Conservation (phyloP, 768 basidiomycete species). For the Sporobolomyces pararoseus region DNA sequence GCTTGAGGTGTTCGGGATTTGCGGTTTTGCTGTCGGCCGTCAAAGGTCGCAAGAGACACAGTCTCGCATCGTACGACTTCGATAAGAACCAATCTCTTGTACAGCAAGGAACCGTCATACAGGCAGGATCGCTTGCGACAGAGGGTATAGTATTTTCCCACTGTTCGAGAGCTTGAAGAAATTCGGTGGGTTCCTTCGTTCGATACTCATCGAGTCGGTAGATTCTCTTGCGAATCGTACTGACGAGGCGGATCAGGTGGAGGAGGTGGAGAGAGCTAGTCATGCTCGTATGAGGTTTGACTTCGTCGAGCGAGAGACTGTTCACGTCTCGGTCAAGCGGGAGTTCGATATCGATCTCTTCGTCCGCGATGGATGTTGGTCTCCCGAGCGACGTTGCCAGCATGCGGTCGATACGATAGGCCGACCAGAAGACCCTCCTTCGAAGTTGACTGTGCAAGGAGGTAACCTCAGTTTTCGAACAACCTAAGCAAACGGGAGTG, state of each 20-base stretch:
- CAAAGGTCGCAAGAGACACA: conserved; percentile 31
- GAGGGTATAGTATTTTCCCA: conserved; percentile 27
- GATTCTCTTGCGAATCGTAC: conserved; percentile 37
- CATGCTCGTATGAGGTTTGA: conserved; percentile 35
- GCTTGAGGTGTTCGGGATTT: conserved; percentile 5
- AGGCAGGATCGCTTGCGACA: background rate
- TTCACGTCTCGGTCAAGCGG: conserved; percentile 45
- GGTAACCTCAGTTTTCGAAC: background rate
- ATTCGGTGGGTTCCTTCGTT: background rate
- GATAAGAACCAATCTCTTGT: conserved; percentile 27
- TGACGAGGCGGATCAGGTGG: conserved; percentile 44
- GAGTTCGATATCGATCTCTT: conserved; percentile 46
- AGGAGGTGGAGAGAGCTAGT: conserved; percentile 45
- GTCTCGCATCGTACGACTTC: conserved; percentile 5
- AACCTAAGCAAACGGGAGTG: background rate
- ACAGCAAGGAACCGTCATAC: conserved; percentile 3
- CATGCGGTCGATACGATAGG: conserved; percentile 44
- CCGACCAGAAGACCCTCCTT: conserved; percentile 46
- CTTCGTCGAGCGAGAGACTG: conserved; percentile 13
- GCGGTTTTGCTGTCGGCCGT: conserved; percentile 11
- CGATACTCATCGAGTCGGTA: conserved; percentile 25
- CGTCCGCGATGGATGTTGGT: conserved; percentile 43
- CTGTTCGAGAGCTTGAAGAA: conserved; percentile 16
- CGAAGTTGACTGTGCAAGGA: conserved; percentile 41
- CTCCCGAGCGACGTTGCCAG: conserved; percentile 38